Evolutionary conservation across 768 basidiomycete species (phyloP).

Genomic region (Suillus subluteus): DNA sequence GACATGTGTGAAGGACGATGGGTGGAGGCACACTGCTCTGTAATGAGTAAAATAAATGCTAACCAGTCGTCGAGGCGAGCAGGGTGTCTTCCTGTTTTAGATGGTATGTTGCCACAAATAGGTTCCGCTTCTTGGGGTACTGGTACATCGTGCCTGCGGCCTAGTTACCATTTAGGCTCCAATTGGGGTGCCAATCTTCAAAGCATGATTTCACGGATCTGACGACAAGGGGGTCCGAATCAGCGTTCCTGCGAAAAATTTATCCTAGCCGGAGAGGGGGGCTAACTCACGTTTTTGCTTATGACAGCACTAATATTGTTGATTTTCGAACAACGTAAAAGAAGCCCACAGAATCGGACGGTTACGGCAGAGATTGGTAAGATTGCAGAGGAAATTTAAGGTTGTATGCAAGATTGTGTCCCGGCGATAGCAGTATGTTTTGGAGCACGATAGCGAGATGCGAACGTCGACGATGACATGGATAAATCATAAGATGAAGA

Average conservation of each 20-base stretch:
- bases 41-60: not conserved
- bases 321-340: conserved; percentile 11
- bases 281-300: conserved; percentile 66
- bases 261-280: conserved; percentile 6
- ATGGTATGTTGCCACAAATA: not conserved
- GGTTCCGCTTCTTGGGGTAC: not conserved
- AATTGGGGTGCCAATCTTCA: conserved; percentile 27
- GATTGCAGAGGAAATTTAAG: conserved; percentile 6
- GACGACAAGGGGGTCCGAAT: conserved; percentile 10
- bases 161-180: not conserved
- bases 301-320: conserved; percentile 57
- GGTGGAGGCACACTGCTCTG: not conserved
- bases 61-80: not conserved
- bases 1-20: not conserved
- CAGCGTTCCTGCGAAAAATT: conserved; percentile 12
- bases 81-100: not conserved
- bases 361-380: conserved; percentile 24
- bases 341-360: conserved; percentile 8
- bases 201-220: conserved; percentile 59
- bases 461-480: conserved; percentile 14
- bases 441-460: conserved; percentile 14
- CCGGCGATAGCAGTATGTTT: conserved; percentile 15
- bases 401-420: conserved; percentile 7
- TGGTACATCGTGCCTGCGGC: not conserved
- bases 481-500: conserved; percentile 17